Evolutionary conservation across 2,329 filamentous ascomycete species (phyloP).

Genomic region (Metarhizium album): DNA sequence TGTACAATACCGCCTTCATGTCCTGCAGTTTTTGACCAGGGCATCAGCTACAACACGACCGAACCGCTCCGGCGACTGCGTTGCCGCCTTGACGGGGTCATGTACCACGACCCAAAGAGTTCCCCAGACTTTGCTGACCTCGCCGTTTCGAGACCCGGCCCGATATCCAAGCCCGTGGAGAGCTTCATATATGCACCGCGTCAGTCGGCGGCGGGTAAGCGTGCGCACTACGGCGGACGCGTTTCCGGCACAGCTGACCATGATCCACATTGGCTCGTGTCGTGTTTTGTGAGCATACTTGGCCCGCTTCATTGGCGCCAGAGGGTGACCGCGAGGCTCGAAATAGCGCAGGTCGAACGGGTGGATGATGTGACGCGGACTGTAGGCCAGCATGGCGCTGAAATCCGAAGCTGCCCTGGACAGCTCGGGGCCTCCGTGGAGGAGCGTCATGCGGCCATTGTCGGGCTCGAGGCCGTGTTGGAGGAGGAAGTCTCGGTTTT

Average conservation of each 20-base stretch:
- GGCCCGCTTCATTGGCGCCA: slow-evolving; percentile 14
- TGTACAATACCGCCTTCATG: background rate
- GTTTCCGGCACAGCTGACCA: slow-evolving; percentile 10
- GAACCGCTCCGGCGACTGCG: slow-evolving; percentile 10
- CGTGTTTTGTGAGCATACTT: slow-evolving; percentile 16
- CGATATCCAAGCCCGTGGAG: slow-evolving; percentile 17
- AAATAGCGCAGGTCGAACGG: slow-evolving; percentile 23
- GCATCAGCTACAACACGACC: slow-evolving; percentile 10
- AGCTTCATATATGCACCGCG: slow-evolving; percentile 16
- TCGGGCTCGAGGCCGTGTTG: slow-evolving; percentile 14
- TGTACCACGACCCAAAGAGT: slow-evolving; percentile 16
- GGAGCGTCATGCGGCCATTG: slow-evolving; percentile 11
- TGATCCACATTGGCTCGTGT: slow-evolving; percentile 23
- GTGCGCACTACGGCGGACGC: slow-evolving; percentile 15
- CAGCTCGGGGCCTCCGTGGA: slow-evolving; percentile 6
- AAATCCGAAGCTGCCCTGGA: slow-evolving; percentile 10
- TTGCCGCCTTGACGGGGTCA: slow-evolving; percentile 11
- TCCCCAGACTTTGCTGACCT: slow-evolving; percentile 12
- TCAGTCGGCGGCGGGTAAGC: slow-evolving; percentile 15
- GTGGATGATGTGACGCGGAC: slow-evolving; percentile 20
- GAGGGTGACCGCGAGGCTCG: slow-evolving; percentile 21
- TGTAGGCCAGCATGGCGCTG: slow-evolving; percentile 16
- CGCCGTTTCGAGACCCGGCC: slow-evolving; percentile 4
- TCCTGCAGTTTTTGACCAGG: slow-evolving; percentile 7
- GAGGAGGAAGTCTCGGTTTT: slow-evolving; percentile 18